These are phyloP conservation scores for Dalechampia spathulata DNA, from an alignment of 441 rosid species.

Conservation along the genomic window DNA sequence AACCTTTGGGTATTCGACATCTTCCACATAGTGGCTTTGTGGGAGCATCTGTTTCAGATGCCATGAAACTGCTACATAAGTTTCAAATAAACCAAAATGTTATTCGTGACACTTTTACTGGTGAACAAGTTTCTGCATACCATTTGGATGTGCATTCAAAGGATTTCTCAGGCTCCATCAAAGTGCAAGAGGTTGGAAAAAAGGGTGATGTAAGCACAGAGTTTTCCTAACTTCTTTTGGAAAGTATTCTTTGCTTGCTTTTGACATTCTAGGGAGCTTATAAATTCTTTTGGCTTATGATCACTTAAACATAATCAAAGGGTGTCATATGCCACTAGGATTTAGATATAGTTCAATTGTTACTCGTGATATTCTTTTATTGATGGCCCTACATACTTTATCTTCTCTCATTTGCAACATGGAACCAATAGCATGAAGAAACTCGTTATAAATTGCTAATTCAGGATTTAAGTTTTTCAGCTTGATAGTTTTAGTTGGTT, in stretches of 20 bases:
- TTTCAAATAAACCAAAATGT: slow-evolving; percentile 49
- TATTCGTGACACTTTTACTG: slow-evolving; percentile 32
- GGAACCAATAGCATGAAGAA: background rate
- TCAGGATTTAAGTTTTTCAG: no score
- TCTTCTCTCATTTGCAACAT: background rate
- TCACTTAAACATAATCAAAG: background rate
- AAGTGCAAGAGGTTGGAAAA: slow-evolving; percentile 47
- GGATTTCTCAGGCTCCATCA: slow-evolving; percentile 42
- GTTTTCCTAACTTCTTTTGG: background rate
- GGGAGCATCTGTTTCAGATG: slow-evolving; percentile 59
- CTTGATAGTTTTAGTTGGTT: background rate
- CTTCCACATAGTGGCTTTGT: slow-evolving; percentile 43
- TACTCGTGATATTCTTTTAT: background rate
- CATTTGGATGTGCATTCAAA: slow-evolving; percentile 39
- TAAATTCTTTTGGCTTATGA: background rate
- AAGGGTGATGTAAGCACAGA: slow-evolving; percentile 37
- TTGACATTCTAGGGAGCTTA: slow-evolving; percentile 1
- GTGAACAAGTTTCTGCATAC: slow-evolving; percentile 40
- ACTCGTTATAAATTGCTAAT: background rate
- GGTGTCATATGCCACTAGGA: background rate
- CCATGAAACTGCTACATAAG: slow-evolving; percentile 42
- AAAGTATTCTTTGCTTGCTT: background rate
- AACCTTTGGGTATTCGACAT: slow-evolving; percentile 42
- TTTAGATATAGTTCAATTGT: background rate
- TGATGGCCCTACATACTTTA: background rate